Percentiles rank a stretch among this genome's conserved stretches.
These are phyloP conservation scores for Acarospora socialis DNA, from an alignment of 2,329 filamentous ascomycete species.

Conservation along the genomic window DNA sequence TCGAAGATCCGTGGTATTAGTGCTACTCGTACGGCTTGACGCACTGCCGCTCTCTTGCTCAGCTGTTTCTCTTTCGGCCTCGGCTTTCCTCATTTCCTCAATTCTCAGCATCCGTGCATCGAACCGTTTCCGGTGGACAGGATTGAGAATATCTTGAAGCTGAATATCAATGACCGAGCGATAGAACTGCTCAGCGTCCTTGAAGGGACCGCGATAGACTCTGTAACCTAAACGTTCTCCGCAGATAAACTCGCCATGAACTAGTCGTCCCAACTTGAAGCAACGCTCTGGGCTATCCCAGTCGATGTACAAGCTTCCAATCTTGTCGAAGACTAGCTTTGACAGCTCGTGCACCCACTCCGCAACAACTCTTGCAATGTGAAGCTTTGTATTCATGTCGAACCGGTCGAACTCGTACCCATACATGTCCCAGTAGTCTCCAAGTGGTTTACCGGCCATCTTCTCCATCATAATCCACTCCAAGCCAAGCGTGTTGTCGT, in stretches of 20 bases:
- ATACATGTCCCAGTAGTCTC: conserved; percentile 22
- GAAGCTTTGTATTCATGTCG: conserved; percentile 21
- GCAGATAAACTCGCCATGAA: conserved; percentile 24
- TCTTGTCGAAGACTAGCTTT: conserved; percentile 12
- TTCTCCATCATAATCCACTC: conserved; percentile 30
- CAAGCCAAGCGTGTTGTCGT: conserved; percentile 24
- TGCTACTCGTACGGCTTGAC: too few relatives aligned
- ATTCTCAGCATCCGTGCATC: too few relatives aligned
- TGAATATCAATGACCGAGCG: conserved; percentile 18
- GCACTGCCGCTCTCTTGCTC: too few relatives aligned
- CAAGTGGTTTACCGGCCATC: conserved; percentile 17
- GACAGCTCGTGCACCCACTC: conserved; percentile 20
- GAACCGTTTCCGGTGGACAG: too few relatives aligned
- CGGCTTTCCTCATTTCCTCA: too few relatives aligned
- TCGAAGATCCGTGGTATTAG: too few relatives aligned
- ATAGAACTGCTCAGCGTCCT: conserved; percentile 27
- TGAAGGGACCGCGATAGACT: conserved; percentile 26
- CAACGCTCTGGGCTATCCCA: neutral
- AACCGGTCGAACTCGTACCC: too few relatives aligned
- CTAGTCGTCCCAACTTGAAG: conserved; percentile 17
- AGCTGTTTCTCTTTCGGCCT: too few relatives aligned
- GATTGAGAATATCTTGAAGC: too few relatives aligned
- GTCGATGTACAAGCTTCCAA: conserved; percentile 21
- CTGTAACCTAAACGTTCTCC: conserved; percentile 21
- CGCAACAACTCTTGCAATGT: conserved; percentile 20